These are phyloP conservation scores for Pleurotus platypus DNA, from an alignment of 768 basidiomycete species.

Conservation along the genomic window DNA sequence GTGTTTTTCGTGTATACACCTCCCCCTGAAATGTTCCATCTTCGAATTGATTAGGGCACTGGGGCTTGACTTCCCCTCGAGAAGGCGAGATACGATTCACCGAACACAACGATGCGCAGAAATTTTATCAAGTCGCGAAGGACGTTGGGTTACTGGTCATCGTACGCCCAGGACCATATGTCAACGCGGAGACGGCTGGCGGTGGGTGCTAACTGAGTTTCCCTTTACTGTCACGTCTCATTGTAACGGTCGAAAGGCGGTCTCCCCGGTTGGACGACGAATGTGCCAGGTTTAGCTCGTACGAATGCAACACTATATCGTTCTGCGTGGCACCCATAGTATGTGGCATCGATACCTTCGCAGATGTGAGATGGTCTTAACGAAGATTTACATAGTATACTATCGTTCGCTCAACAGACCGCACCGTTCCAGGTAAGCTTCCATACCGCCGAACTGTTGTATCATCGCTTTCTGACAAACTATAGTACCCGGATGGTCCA, in stretches of 20 bases:
- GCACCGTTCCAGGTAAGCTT: conserved; percentile 29
- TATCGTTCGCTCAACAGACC: conserved; percentile 25
- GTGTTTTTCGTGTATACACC: conserved; percentile 30
- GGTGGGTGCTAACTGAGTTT: conserved; percentile 28
- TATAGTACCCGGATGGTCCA: conserved; percentile 41
- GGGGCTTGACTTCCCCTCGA: conserved; percentile 63
- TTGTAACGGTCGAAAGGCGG: conserved; percentile 21
- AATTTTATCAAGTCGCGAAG: conserved; percentile 58
- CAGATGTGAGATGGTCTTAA: neutral
- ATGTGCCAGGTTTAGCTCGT: conserved; percentile 49
- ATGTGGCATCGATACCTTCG: neutral
- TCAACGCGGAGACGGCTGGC: conserved; percentile 66
- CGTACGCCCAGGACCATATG: conserved; percentile 62
- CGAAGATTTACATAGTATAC: conserved; percentile 14
- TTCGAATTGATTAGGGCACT: conserved; percentile 42
- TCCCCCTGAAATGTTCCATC: neutral
- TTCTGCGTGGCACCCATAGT: conserved; percentile 48
- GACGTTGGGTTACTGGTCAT: conserved; percentile 60
- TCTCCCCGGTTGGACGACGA: conserved; percentile 46
- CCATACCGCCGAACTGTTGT: conserved; percentile 20
- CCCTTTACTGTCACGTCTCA: too few species aligned
- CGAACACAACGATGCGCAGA: conserved; percentile 53
- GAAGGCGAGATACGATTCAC: conserved; percentile 54
- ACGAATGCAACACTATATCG: conserved; percentile 58
- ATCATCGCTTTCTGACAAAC: conserved; percentile 18